phyloP scores from a whole-genome alignment of 192 early-diverging fungal genomes.

The Podila minutissima region DNA sequence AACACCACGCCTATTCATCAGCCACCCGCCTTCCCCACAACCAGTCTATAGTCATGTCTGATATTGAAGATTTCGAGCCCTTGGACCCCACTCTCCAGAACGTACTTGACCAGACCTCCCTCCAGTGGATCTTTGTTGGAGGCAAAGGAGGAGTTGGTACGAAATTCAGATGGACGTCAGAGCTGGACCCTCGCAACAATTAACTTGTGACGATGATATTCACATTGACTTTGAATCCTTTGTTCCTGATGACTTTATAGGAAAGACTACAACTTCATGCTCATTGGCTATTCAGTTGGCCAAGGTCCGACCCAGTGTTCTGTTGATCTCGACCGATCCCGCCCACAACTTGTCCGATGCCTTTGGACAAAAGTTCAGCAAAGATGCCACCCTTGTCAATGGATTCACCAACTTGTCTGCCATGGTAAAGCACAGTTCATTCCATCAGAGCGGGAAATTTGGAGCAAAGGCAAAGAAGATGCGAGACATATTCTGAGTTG shows the following conservation, averaged over 20 bases:
- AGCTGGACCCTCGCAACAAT: neutral
- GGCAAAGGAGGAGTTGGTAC: conserved; percentile 99
- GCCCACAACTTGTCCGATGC: conserved; percentile 99
- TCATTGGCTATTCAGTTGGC: conserved; percentile 95
- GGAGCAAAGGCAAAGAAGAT: no score
- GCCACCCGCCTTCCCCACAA: neutral
- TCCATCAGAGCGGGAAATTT: no score
- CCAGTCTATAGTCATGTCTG: conserved; percentile 53
- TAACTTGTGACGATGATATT: neutral
- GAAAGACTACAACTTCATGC: conserved; percentile 80
- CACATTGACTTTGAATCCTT: no score
- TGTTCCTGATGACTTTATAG: conserved; percentile 38
- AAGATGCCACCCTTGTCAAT: conserved; percentile 93
- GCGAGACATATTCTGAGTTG: neutral
- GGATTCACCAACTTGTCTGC: conserved; percentile 89
- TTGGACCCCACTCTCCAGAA: conserved; percentile 92
- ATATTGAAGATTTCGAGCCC: conserved; percentile 73
- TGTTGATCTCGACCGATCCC: conserved; percentile 98
- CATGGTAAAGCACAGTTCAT: conserved; percentile 70
- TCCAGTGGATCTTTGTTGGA: conserved; percentile 99
- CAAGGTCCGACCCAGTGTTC: conserved; percentile 89
- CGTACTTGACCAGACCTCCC: conserved; percentile 94
- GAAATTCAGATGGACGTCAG: neutral
- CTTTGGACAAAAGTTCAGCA: conserved; percentile 99
- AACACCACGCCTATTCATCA: neutral